Percentiles rank a stretch among this genome's conserved stretches.
Evolutionary conservation across 164 flowering plant species (phyloP).

Genomic region (Stephania cephalantha): DNA sequence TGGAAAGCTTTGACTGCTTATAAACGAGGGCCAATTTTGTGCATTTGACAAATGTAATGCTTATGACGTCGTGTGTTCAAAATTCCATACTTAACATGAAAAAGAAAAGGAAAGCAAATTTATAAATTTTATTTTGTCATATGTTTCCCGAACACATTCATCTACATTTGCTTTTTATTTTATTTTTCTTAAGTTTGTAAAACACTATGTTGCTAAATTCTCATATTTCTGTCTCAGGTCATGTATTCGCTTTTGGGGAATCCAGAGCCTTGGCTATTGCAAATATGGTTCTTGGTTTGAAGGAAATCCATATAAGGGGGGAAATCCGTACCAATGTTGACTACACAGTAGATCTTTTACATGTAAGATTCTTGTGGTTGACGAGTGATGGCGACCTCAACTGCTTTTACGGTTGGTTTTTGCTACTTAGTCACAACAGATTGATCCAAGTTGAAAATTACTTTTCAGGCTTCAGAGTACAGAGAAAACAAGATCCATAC

Average conservation of each 20-base stretch:
- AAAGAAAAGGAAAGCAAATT: not conserved
- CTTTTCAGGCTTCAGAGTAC: constrained; percentile 79
- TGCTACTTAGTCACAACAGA: not conserved
- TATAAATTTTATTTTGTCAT: too few relatives aligned
- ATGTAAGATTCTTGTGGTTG: constrained; percentile 48
- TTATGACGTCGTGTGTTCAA: not conserved
- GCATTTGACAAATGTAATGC: not conserved
- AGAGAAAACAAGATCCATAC: constrained; percentile 94
- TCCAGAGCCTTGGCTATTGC: constrained; percentile 95
- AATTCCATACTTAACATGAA: not conserved
- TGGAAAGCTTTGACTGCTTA: not conserved
- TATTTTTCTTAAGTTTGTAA: not conserved
- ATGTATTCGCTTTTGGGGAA: constrained; percentile 98
- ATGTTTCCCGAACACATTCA: not conserved
- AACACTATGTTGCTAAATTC: constrained; percentile 1
- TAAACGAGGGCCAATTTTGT: not conserved
- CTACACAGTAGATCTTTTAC: constrained; percentile 91
- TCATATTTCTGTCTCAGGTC: constrained; percentile 49
- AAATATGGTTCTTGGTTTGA: constrained; percentile 97
- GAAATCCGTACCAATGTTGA: constrained; percentile 98
- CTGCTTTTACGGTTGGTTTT: not conserved
- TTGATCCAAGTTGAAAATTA: constrained; percentile 3
- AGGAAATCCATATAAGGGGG: constrained; percentile 98
- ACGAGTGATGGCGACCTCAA: not conserved
- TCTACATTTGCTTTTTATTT: not conserved